phyloP scores from a whole-genome alignment of 345 rosid species.

The Noccaea caerulescens region DNA sequence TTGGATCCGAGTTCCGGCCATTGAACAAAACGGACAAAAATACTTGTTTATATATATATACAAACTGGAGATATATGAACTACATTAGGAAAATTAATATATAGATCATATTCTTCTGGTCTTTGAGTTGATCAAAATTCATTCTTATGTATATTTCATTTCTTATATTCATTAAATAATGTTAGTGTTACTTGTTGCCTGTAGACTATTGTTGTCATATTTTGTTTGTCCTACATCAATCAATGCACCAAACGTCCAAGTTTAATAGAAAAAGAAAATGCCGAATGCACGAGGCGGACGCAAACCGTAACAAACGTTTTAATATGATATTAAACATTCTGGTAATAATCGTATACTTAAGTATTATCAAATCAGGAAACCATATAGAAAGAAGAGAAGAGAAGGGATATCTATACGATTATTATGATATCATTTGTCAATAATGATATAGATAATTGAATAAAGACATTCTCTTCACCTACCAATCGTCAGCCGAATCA shows the following conservation, averaged over 20 bases:
- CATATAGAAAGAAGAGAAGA: slow-evolving; percentile 24
- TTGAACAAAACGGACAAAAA: neutral
- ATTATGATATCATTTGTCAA: slow-evolving; percentile 5
- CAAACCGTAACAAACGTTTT: slow-evolving; percentile 39
- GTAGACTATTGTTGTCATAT: slow-evolving; percentile 9
- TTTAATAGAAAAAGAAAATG: neutral
- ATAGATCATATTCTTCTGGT: slow-evolving; percentile 7
- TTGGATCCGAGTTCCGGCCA: slow-evolving; percentile 24
- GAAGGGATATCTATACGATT: slow-evolving; percentile 5
- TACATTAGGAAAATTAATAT: neutral
- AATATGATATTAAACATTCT: slow-evolving; percentile 30
- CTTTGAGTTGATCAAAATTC: slow-evolving; percentile 29
- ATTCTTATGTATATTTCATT: neutral
- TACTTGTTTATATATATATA: slow-evolving; percentile 2
- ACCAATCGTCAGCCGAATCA: slow-evolving; percentile 43
- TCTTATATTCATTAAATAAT: slow-evolving; percentile 13
- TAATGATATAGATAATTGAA: slow-evolving; percentile 11
- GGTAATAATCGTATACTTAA: slow-evolving; percentile 16
- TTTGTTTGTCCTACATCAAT: slow-evolving; percentile 37
- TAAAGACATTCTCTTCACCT: slow-evolving; percentile 43
- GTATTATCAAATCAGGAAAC: slow-evolving; percentile 27
- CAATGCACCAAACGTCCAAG: slow-evolving; percentile 43
- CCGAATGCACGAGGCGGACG: slow-evolving; percentile 44
- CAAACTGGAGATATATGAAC: neutral
- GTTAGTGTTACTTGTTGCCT: slow-evolving; percentile 25